Conservation (phyloP, 2,329 filamentous ascomycete species). For the Fusarium globosum region DNA sequence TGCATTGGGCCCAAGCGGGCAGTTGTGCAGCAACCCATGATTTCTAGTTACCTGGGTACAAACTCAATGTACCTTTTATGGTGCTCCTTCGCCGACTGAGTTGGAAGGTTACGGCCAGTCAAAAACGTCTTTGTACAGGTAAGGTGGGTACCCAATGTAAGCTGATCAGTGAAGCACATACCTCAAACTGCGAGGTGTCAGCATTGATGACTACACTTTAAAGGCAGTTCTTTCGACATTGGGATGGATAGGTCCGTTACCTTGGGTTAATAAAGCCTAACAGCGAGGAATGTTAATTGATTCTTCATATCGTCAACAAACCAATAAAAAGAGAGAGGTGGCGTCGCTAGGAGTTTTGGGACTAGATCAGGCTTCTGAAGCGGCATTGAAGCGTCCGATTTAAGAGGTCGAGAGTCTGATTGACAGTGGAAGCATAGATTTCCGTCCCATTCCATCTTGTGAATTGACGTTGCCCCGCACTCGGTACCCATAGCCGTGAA, state of each 20-base stretch:
- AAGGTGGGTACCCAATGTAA: neutral
- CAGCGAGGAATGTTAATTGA: neutral
- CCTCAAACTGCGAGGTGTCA: neutral
- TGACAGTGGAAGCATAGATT: neutral
- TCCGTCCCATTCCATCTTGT: neutral
- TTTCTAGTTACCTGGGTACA: neutral
- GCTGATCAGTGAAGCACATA: neutral
- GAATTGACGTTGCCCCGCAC: conserved; percentile 15
- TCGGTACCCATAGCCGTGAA: conserved; percentile 3
- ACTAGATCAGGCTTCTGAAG: neutral
- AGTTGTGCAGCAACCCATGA: neutral
- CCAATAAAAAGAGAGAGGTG: neutral
- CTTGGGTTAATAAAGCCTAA: neutral
- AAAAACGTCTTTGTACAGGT: neutral
- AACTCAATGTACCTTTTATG: neutral
- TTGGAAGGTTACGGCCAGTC: neutral
- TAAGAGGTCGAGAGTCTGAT: neutral
- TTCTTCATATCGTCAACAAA: neutral
- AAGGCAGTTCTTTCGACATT: neutral
- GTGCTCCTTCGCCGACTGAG: neutral
- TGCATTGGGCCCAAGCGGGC: neutral
- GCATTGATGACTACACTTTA: neutral
- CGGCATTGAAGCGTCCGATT: neutral
- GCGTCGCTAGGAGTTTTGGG: neutral
- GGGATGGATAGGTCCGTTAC: neutral